Conservation (phyloP, 148 eudicot species). For the Drosera capensis region DNA sequence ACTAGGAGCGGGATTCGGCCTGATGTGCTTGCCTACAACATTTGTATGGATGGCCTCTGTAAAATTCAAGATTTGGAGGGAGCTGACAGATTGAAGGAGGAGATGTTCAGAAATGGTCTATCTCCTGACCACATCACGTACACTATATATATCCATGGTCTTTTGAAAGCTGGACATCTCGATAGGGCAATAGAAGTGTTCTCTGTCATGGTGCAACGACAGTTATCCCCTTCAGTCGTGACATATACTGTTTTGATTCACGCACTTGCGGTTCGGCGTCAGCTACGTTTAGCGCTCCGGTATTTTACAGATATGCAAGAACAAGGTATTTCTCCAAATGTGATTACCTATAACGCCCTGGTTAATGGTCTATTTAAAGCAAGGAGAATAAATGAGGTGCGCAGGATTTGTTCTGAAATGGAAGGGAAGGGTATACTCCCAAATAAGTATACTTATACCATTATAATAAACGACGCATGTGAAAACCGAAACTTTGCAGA, state of each 20-base stretch:
- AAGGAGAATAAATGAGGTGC: constrained; percentile 29
- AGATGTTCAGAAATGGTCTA: constrained; percentile 27
- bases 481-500: constrained; percentile 24
- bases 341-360: constrained; percentile 40
- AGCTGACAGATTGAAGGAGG: constrained; percentile 23
- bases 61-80: constrained; percentile 29
- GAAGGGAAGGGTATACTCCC: constrained; percentile 18
- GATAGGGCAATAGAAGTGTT: constrained; percentile 31
- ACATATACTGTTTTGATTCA: constrained; percentile 41
- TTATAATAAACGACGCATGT: constrained; percentile 32
- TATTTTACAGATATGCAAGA: constrained; percentile 39
- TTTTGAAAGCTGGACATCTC: constrained; percentile 26
- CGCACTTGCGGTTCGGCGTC: constrained; percentile 24
- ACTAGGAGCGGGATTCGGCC: constrained; percentile 23
- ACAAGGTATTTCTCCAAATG: constrained; percentile 32
- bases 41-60: constrained; percentile 29
- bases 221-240: constrained; percentile 33
- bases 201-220: constrained; percentile 22
- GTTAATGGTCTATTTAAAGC: constrained; percentile 45
- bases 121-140: constrained; percentile 37
- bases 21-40: constrained; percentile 29
- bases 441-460: constrained; percentile 45
- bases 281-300: constrained; percentile 21
- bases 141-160: constrained; percentile 34
- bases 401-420: constrained; percentile 30